Percentiles rank a stretch among this genome's conserved stretches.
Evolutionary conservation across 108 stramenopile species (phyloP).

Genomic region (Pseudonitzschia multistriata): DNA sequence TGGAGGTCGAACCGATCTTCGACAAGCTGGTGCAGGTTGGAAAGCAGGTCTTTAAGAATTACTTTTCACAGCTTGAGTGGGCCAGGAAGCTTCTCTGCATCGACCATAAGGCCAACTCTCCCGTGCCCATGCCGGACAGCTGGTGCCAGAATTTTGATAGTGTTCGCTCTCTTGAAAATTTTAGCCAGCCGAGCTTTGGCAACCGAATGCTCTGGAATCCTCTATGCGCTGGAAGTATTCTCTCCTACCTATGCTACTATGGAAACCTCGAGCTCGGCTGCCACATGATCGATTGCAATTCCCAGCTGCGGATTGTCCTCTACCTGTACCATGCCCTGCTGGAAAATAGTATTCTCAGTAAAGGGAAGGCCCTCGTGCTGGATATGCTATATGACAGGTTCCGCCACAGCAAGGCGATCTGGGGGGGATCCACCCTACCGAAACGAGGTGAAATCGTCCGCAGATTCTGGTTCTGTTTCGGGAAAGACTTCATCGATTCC

Average conservation of each 20-base stretch:
- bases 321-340: conserved; percentile 53
- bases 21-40: conserved; percentile 11
- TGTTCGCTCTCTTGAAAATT: conserved; percentile 27
- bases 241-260: conserved; percentile 35
- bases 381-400: conserved; percentile 40
- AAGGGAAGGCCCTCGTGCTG: conserved; percentile 29
- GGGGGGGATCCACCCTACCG: conserved; percentile 40
- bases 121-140: background rate
- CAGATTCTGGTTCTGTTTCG: conserved; percentile 44
- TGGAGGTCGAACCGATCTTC: conserved; percentile 25
- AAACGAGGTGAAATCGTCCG: conserved; percentile 38
- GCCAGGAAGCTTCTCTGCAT: too few species aligned
- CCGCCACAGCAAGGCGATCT: conserved; percentile 38
- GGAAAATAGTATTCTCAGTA: conserved; percentile 23
- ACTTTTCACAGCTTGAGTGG: conserved; percentile 26
- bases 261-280: conserved; percentile 43
- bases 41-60: conserved; percentile 27
- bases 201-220: conserved; percentile 50
- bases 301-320: conserved; percentile 44
- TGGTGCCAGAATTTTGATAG: conserved; percentile 25
- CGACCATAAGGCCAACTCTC: conserved; percentile 8
- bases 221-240: conserved; percentile 41
- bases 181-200: conserved; percentile 16
- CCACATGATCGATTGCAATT: conserved; percentile 39
- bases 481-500: conserved; percentile 20